These are phyloP conservation scores for Pistacia atlantica DNA, from an alignment of 345 rosid species.

Conservation along the genomic window DNA sequence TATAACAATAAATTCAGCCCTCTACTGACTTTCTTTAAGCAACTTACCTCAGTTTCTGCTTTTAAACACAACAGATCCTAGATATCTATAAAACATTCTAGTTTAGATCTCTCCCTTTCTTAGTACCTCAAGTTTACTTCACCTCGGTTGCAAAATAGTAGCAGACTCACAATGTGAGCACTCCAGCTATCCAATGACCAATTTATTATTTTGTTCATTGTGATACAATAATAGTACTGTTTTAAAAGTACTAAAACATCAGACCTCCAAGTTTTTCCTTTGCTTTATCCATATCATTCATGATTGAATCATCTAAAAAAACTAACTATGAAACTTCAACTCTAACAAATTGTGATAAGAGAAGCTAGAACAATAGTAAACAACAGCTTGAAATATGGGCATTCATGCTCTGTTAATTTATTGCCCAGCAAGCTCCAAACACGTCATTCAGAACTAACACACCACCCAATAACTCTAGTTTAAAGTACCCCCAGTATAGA, in stretches of 20 bases:
- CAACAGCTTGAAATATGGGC: background rate
- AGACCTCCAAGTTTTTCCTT: background rate
- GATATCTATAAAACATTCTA: too few relatives aligned
- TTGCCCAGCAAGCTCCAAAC: background rate
- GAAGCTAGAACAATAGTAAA: background rate
- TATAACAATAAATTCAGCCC: too few relatives aligned
- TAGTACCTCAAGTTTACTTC: too few relatives aligned
- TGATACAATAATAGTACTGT: background rate
- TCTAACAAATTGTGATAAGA: background rate
- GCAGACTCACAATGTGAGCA: background rate
- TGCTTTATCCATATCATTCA: background rate
- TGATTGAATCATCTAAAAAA: background rate
- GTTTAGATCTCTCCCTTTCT: too few relatives aligned
- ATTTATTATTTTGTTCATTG: background rate
- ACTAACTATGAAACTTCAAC: background rate
- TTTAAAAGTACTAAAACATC: background rate
- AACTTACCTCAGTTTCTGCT: too few relatives aligned
- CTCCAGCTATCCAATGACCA: background rate
- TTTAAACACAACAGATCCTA: too few relatives aligned
- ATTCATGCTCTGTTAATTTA: background rate
- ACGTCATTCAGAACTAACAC: background rate
- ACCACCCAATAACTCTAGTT: background rate
- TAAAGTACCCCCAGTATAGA: background rate
- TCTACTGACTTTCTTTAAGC: too few relatives aligned
- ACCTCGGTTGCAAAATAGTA: background rate